A percentile compares a stretch with the other conserved stretches of the same genome.
Evolutionary conservation across 495 filamentous ascomycete genomes (phyloP).

Genomic region (Hyphodiscus hymeniophilus): DNA sequence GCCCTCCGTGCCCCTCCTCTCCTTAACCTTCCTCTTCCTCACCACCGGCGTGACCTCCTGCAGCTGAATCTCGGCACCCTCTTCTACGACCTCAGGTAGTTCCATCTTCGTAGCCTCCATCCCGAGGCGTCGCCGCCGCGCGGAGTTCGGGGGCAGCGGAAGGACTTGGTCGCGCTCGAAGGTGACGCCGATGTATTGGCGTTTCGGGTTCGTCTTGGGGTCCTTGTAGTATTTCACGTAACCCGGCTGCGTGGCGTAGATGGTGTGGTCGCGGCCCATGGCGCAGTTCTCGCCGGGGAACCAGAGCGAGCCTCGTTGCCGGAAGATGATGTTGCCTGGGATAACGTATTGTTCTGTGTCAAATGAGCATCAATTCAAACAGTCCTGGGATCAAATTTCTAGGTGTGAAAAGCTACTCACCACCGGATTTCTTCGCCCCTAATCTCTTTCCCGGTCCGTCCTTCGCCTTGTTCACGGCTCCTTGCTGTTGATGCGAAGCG

Average conservation of each 20-base stretch:
- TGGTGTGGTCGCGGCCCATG: conserved; percentile 96
- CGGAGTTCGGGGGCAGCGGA: conserved; percentile 63
- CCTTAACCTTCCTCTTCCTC: conserved; percentile 29
- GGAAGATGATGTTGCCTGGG: conserved; percentile 95
- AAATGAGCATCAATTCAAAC: too few relatives aligned
- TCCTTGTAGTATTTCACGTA: conserved; percentile 97
- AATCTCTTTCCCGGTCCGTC: conserved; percentile 88
- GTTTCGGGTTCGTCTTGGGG: conserved; percentile 64
- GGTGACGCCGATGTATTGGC: conserved; percentile 87
- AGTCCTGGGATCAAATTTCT: too few relatives aligned
- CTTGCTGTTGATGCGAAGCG: conserved; percentile 81
- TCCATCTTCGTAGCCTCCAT: conserved; percentile 46
- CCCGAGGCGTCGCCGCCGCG: conserved; percentile 60
- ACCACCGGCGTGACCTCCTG: conserved; percentile 31
- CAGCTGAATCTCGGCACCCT: conserved; percentile 24
- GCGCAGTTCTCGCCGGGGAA: conserved; percentile 87
- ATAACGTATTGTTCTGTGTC: conserved; percentile 73
- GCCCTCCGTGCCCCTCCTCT: conserved; percentile 17
- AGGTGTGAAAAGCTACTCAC: conserved; percentile 32
- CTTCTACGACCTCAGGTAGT: not conserved
- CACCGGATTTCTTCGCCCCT: conserved; percentile 86
- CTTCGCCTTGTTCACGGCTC: conserved; percentile 74
- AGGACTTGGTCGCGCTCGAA: conserved; percentile 67
- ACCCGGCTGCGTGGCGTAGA: conserved; percentile 74
- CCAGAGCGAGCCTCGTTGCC: conserved; percentile 91